phyloP scores from a whole-genome alignment of 2,329 filamentous ascomycete species.

The Dothiorella sarmentorum region DNA sequence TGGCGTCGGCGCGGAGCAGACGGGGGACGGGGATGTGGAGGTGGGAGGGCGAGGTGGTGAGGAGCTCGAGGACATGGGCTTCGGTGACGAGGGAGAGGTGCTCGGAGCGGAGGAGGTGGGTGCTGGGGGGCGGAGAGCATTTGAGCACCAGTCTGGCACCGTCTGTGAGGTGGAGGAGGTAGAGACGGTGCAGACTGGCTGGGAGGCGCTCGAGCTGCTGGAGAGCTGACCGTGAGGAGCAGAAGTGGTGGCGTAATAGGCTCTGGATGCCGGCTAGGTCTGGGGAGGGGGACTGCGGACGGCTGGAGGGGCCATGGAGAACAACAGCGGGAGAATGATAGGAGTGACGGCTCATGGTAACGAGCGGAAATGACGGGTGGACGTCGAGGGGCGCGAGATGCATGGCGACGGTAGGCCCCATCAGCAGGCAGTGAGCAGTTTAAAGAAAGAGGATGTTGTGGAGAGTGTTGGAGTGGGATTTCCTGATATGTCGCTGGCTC shows the following conservation, averaged over 20 bases:
- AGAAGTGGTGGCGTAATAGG: slow-evolving; percentile 31
- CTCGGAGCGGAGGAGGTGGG: slow-evolving; percentile 43
- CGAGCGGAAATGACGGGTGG: slow-evolving; percentile 28
- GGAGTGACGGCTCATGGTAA: slow-evolving; percentile 34
- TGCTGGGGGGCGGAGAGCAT: slow-evolving; percentile 37
- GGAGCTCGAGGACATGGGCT: slow-evolving; percentile 35
- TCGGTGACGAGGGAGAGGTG: slow-evolving; percentile 40
- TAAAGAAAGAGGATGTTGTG: background rate
- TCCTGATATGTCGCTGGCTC: too few relatives aligned
- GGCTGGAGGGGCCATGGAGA: background rate
- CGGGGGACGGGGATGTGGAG: slow-evolving; percentile 35
- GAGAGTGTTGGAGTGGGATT: background rate
- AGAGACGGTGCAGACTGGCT: slow-evolving; percentile 40
- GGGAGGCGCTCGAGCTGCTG: slow-evolving; percentile 35
- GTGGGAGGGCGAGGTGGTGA: background rate
- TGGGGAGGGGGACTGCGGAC: slow-evolving; percentile 5
- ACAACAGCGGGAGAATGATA: background rate
- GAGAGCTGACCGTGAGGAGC: slow-evolving; percentile 31
- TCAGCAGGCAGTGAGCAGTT: background rate
- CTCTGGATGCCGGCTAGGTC: slow-evolving; percentile 36
- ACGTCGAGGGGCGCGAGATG: slow-evolving; percentile 34
- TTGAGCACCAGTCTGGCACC: slow-evolving; percentile 41
- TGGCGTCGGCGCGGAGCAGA: slow-evolving; percentile 38
- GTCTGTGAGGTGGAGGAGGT: slow-evolving; percentile 39
- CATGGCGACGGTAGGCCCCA: slow-evolving; percentile 24